Evolutionary conservation across 495 filamentous ascomycete species (phyloP), one percentile per base, ranked within the genome.

Genomic region (Penicillium parvum): DNA sequence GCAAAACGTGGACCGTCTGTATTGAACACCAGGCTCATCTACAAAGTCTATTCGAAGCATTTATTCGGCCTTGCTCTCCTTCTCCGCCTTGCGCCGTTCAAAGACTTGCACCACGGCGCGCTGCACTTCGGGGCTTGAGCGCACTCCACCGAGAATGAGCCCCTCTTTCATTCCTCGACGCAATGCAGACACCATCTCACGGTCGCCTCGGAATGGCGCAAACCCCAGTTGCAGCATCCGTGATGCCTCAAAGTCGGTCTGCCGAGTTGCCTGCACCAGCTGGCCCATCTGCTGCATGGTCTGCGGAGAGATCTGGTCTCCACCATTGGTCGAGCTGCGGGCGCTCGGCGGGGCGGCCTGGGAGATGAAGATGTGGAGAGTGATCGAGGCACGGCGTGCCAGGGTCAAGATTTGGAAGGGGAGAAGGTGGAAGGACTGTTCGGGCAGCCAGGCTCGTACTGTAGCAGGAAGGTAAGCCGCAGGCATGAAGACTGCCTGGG

Each of bases 291-390:
- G 62, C 51, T 73, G 68, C 36, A 71, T 57, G 20, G 58, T 69
- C 41, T 58, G 57, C 39, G 47, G 65, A 20, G 54, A 48, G 47
- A 63, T 45, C 20, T 36, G 58, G 26, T 57, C 62, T 25, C 50
- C 50, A 3, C 25, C 30, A n/a, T 10, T 21, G 26, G 27, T 6
- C 0, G 25, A n/a, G n/a, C n/a, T 20, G 22, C 23, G 43, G 16
- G 33, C 18, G 12, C 20, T 40, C 2, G 62, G 52, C 7, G 71
- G 71, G 1, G 67, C 58, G 14, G 95, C 76, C 64, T 96, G 88
- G n/a, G 82, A 83, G 43, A 96, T 81, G 47, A 90, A 94, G 34
- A 96, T 90, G 62, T 90, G 90, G 14, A 90, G 53, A n/a, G 85
- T 88, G 35, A 97, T 69, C 6, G 78, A 75, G 12, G 85, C 61